phyloP scores from a whole-genome alignment of 805 yeast genomes.

The Teunomyces atbi region DNA sequence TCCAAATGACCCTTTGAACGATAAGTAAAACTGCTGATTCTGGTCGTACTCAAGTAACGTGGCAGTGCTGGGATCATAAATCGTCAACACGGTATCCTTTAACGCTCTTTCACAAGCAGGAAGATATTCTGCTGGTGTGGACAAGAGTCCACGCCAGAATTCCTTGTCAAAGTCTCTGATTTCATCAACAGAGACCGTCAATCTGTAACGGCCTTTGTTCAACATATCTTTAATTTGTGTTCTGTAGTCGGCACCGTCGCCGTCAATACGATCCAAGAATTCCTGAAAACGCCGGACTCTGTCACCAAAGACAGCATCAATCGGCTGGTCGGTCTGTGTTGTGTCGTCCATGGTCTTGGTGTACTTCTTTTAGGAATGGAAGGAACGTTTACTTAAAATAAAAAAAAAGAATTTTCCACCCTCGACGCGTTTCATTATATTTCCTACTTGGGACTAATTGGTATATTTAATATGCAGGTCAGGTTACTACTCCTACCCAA shows the following conservation, averaged over 20 bases:
- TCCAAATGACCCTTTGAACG: constrained; percentile 91
- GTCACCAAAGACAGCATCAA: constrained; percentile 63
- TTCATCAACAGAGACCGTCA: constrained; percentile 80
- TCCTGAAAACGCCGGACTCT: constrained; percentile 88
- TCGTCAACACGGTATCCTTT: constrained; percentile 71
- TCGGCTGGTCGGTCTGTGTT: constrained; percentile 28
- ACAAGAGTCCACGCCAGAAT: constrained; percentile 73
- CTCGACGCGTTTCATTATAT: constrained; percentile 27
- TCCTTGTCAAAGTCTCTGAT: constrained; percentile 77
- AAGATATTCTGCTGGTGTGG: constrained; percentile 75
- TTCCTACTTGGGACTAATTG: constrained; percentile 23
- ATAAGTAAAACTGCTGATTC: constrained; percentile 66
- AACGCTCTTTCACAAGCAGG: constrained; percentile 90
- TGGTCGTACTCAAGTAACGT: constrained; percentile 51
- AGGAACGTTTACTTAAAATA: not conserved
- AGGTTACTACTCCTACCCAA: no score
- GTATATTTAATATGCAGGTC: not conserved
- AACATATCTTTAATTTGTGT: constrained; percentile 74
- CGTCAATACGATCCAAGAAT: constrained; percentile 59
- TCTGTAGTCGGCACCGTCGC: constrained; percentile 60
- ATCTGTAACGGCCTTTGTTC: constrained; percentile 59
- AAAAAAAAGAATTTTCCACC: not conserved
- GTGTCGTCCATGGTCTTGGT: constrained; percentile 20
- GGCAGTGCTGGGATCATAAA: constrained; percentile 61
- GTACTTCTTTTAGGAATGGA: not conserved